Base-by-base conservation (phyloP, 176 grass and related monocot species). In the Hsuehochloa calcarea region DNA sequence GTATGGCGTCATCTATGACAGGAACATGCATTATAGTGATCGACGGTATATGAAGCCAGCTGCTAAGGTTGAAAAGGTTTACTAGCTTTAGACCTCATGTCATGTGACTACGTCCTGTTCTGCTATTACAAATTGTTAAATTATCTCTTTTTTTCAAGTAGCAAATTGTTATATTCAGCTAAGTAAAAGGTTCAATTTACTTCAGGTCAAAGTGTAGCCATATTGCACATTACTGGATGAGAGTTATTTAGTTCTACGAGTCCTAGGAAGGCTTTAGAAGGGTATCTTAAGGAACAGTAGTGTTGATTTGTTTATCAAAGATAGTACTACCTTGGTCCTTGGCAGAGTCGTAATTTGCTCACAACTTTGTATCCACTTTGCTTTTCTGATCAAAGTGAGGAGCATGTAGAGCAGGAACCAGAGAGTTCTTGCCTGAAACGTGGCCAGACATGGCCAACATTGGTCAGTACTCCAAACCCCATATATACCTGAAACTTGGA, bases 1-100 rank as follows among this genome's bases (percentile, higher is more conserved):
- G 63, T 55, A 29, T 76, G 19, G 19, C 63, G 70, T 70, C 70
- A 70, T 90, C 35, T 39, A 0, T 62, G 88, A 82, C 8, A 54
- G 64, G 5, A 65, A 85, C 83, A 45, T 20, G 41, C 52, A 54
- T 70, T 67, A 62, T n/a, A 76, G 82, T 5, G 77, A 80, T 23
- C 12, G 51, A 11, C 81, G 68, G 68, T 59, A 75, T 74, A 60
- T 41, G 50, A 34, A 17, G 65, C 44, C 61, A 69, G 61, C 40
- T 85, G 68, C 65, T 54, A 65, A 80, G 31, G 22, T 34, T 86
- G 55, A 14, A 72, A 15, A 72, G 20, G 54, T 72, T 61, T 39
- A 7, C 49, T 46, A 47, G 0, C 65, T 61, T 50, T 34, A 10
- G 19, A 22, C 6, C 17, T 22, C 19, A 55, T 55, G 54, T 60